A percentile compares a stretch with the other conserved stretches of the same genome.
Conservation (phyloP, 768 basidiomycete genomes). For the Amanita fuliginea region DNA sequence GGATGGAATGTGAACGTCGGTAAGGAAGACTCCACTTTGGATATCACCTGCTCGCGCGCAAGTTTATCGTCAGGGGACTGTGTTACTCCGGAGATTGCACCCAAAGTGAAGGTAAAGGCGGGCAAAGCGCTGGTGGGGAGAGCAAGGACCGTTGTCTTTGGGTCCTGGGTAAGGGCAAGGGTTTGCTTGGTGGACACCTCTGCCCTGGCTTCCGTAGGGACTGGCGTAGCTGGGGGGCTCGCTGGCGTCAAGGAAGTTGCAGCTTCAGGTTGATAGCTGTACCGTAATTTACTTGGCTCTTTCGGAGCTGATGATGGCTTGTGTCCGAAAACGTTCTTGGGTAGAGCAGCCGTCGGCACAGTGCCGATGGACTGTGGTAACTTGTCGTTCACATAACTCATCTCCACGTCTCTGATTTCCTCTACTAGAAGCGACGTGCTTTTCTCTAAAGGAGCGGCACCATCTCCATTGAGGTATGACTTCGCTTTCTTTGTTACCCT, state of each 20-base stretch:
- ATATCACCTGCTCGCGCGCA: slow-evolving; percentile 15
- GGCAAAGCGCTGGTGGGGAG: slow-evolving; percentile 21
- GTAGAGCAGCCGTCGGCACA: neutral
- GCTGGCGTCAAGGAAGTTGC: slow-evolving; percentile 16
- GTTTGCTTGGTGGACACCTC: neutral
- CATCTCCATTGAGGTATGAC: slow-evolving; percentile 19
- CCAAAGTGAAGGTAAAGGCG: slow-evolving; percentile 22
- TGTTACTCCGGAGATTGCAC: slow-evolving; percentile 11
- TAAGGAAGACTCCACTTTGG: slow-evolving; percentile 29
- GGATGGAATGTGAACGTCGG: slow-evolving; percentile 30
- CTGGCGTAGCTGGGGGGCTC: neutral
- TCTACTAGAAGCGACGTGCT: slow-evolving; percentile 15
- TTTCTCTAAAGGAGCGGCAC: slow-evolving; percentile 7
- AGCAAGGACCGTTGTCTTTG: slow-evolving; percentile 20
- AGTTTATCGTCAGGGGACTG: slow-evolving; percentile 7
- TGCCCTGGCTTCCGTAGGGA: neutral
- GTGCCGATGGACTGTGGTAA: slow-evolving; percentile 3
- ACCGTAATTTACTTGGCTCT: slow-evolving; percentile 71
- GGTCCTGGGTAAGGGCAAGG: slow-evolving; percentile 8
- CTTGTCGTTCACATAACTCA: slow-evolving; percentile 12
- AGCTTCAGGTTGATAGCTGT: slow-evolving; percentile 53
- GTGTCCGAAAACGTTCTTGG: slow-evolving; percentile 16
- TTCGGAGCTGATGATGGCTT: slow-evolving; percentile 52
- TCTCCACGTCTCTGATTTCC: slow-evolving; percentile 20
- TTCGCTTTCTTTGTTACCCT: slow-evolving; percentile 41